Conservation (phyloP, 129 eudicot genomes). For the Saposhnikovia divaricata region DNA sequence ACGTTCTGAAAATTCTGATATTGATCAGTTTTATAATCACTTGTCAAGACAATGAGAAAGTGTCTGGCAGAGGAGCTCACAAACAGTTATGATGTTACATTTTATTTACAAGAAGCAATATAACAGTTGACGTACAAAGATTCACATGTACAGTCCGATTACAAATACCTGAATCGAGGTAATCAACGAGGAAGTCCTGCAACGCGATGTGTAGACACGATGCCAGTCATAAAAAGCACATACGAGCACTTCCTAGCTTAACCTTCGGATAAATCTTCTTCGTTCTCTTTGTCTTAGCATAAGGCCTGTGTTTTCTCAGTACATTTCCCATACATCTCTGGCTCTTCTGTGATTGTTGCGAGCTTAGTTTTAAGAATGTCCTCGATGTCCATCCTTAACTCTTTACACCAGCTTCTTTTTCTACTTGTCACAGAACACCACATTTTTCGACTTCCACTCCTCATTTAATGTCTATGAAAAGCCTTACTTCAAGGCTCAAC, state of each 20-base stretch:
- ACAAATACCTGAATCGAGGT: not conserved
- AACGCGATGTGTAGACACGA: conserved; percentile 44
- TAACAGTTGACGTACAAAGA: not conserved
- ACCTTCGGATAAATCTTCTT: conserved; percentile 28
- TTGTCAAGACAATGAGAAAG: too few species aligned
- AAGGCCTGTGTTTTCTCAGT: conserved; percentile 6
- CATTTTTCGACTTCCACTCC: conserved; percentile 32
- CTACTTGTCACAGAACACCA: conserved; percentile 38
- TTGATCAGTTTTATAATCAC: too few species aligned
- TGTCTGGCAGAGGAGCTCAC: too few species aligned
- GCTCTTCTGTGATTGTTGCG: conserved; percentile 48
- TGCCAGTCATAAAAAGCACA: conserved; percentile 47
- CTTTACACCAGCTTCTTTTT: conserved; percentile 22
- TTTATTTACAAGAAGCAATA: not conserved
- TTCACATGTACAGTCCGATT: not conserved
- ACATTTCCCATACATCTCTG: conserved; percentile 22
- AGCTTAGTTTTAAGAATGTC: conserved; percentile 48
- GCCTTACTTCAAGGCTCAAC: too few species aligned
- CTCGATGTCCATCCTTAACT: conserved; percentile 42
- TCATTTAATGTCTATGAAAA: conserved; percentile 7
- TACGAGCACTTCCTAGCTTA: conserved; percentile 41
- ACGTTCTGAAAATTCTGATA: too few species aligned
- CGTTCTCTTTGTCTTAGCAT: conserved; percentile 15
- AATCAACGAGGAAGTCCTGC: conserved; percentile 30
- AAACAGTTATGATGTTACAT: too few species aligned